phyloP scores from a whole-genome alignment of 352 stramenopile species.

The Phytophthora agathidicida region DNA sequence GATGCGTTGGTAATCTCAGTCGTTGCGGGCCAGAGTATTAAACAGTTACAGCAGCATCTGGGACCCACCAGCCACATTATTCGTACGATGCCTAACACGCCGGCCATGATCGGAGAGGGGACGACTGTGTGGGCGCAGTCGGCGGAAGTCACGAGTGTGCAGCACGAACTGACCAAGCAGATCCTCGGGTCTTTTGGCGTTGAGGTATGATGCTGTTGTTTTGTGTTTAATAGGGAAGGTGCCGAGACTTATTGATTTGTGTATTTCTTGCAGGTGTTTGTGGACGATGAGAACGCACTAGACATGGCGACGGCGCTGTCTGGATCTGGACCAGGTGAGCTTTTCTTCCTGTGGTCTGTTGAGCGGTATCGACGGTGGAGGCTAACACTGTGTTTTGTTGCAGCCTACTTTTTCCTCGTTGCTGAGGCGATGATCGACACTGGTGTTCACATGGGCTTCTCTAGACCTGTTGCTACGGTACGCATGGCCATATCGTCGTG shows the following conservation, averaged over 20 bases:
- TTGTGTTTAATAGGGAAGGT: neutral
- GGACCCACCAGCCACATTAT: constrained; percentile 84
- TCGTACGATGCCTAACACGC: constrained; percentile 96
- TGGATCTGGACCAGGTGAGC: constrained; percentile 88
- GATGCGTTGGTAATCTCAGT: constrained; percentile 84
- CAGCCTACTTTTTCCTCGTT: constrained; percentile 96
- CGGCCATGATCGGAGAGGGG: constrained; percentile 93
- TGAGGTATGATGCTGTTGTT: constrained; percentile 46
- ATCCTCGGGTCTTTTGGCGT: constrained; percentile 93
- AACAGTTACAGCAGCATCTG: constrained; percentile 63
- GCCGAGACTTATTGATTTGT: neutral
- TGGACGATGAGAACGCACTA: constrained; percentile 94
- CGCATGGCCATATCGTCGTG: no score
- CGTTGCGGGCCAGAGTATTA: constrained; percentile 81
- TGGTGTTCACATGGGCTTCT: constrained; percentile 96
- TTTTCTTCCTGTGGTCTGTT: neutral
- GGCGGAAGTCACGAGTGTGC: constrained; percentile 72
- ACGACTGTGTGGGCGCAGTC: constrained; percentile 95
- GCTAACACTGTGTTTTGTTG: neutral
- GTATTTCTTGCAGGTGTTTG: constrained; percentile 76
- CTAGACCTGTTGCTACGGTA: constrained; percentile 89
- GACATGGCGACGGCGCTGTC: constrained; percentile 95
- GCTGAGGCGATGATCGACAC: constrained; percentile 96
- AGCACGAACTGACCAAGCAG: constrained; percentile 80
- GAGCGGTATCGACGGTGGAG: no score